Base-by-base conservation (phyloP, 2,329 filamentous ascomycete species). In the Aspergillus awamori region DNA sequence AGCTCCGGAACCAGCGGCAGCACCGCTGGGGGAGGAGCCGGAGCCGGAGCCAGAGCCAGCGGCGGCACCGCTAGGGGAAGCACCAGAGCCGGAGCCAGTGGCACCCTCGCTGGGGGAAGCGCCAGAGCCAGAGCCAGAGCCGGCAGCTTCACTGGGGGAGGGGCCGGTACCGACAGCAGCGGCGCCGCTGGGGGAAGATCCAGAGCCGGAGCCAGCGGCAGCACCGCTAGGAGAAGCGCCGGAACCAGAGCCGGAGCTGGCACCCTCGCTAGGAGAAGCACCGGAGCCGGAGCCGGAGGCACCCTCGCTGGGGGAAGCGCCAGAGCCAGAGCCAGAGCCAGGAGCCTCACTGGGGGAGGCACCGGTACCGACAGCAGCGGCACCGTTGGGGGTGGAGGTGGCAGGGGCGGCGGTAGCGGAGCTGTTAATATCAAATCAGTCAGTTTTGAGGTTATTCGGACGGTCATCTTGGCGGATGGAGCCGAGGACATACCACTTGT, bases 401-500 rank as follows among this genome's bases (percentile, higher is more conserved):
- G 61, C 58, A 49, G 68, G 59, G 36, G 65, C 57, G 49, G 68
- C 61, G 53, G 67, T 66, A 53, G 69, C 63, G 59, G 66, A 64
- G 59, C 67, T 66, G 67, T 64, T 70, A 54, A 58, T 41, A 49
- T 57, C 36, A 52, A 39, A 45, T 51, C 28, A 51, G 51, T 51
- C 28, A 51, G 39, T 48, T 48, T 48, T 24, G 15, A 33, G 36
- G 22, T 24, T 48, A 36, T 17, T 43, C 39, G 41, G 22, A 20
- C 36, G 15, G 41, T 24, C 8, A 8, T 56, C 22, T 22, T 41
- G 10, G 2, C 26, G 13, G 5, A 45, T 5, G n/a, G 33, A 11
- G 45, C 53, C 38, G 26, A 38, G 11, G 41, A 57, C 74, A 69
- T 75, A 79, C 77, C 78, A 78, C 69, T 74, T 65, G 70, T 72